phyloP scores from a whole-genome alignment of 352 stramenopile genomes.

The Phytophthora cajani region DNA sequence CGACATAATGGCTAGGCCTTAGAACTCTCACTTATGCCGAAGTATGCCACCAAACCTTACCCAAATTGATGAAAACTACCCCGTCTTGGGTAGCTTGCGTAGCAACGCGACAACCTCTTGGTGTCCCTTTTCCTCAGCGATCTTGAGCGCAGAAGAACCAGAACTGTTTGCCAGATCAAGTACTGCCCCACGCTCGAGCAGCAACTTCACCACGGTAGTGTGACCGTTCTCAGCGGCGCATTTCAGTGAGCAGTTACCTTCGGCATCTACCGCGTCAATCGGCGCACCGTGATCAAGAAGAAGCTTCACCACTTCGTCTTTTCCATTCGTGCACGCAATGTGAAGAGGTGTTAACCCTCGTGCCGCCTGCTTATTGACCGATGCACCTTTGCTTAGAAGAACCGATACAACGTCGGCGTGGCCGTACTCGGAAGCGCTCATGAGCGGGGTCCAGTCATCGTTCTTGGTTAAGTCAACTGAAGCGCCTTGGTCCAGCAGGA shows the following conservation, averaged over 20 bases:
- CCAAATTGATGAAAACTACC: too few relatives aligned
- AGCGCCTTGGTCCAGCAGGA: constrained; percentile 10
- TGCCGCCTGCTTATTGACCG: not conserved
- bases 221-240: constrained; percentile 7
- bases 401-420: not conserved
- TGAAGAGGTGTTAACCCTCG: constrained; percentile 1
- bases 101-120: constrained; percentile 3
- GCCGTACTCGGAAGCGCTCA: constrained; percentile 1
- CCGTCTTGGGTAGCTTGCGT: not conserved
- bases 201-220: constrained; percentile 1
- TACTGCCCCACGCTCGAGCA: constrained; percentile 4
- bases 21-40: too few relatives aligned
- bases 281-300: constrained; percentile 18
- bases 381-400: not conserved
- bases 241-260: constrained; percentile 9
- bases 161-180: constrained; percentile 3
- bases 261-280: constrained; percentile 4
- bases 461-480: constrained; percentile 12
- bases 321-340: not conserved
- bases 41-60: too few relatives aligned
- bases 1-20: too few relatives aligned
- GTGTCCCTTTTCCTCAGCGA: constrained; percentile 2
- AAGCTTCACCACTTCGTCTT: not conserved
- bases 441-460: constrained; percentile 11
- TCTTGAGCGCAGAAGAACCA: constrained; percentile 5